Conservation (phyloP, 2,329 filamentous ascomycete species). For the Aspergillus chevalieri region DNA sequence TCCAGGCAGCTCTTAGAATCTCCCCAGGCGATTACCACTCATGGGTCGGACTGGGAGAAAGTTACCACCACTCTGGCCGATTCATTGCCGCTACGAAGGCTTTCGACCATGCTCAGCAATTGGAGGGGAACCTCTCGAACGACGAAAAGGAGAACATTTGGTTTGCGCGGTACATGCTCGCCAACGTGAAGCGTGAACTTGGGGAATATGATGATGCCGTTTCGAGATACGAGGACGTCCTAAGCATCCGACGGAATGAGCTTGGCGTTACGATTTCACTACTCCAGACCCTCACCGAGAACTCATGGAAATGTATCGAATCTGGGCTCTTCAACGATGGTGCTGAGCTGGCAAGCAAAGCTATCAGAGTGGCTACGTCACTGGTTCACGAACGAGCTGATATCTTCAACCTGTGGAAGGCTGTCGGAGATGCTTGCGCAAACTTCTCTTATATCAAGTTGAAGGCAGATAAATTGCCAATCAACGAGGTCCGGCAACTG, state of each 20-base stretch:
- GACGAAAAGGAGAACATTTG: constrained; percentile 64
- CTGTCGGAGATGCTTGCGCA: constrained; percentile 79
- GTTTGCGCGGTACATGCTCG: constrained; percentile 96
- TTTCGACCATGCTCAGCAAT: constrained; percentile 73
- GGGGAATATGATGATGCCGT: constrained; percentile 86
- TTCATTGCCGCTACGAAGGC: constrained; percentile 93
- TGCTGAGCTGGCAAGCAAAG: constrained; percentile 61
- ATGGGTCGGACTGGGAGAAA: constrained; percentile 95
- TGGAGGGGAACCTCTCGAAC: constrained; percentile 57
- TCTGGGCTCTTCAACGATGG: constrained; percentile 84
- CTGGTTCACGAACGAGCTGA: constrained; percentile 57
- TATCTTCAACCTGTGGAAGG: constrained; percentile 94
- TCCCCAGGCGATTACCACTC: constrained; percentile 85
- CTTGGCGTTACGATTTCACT: constrained; percentile 83
- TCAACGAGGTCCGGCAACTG: constrained; percentile 50
- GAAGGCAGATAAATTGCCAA: constrained; percentile 58
- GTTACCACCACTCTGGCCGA: constrained; percentile 87
- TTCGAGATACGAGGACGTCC: constrained; percentile 65
- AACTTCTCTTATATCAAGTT: constrained; percentile 75
- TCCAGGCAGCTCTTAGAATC: constrained; percentile 80
- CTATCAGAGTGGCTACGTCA: constrained; percentile 60
- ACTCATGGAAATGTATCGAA: constrained; percentile 67
- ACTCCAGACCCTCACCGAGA: constrained; percentile 81
- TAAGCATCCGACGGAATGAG: constrained; percentile 62
- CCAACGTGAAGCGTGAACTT: constrained; percentile 86